Evolutionary conservation across 257 asterid species (phyloP).

Genomic region (Pogostemon cablin): DNA sequence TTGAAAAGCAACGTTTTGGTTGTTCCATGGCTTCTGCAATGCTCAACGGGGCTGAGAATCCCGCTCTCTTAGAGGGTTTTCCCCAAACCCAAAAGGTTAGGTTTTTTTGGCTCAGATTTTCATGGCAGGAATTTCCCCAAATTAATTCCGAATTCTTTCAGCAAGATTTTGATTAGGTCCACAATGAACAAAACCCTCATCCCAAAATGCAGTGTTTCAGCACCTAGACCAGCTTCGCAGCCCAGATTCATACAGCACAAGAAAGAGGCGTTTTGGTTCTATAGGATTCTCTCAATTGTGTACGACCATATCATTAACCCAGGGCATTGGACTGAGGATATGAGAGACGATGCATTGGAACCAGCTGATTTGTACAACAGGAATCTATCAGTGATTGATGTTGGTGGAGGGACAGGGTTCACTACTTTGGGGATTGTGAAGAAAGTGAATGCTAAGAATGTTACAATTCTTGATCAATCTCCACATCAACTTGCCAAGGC

Average conservation of each 20-base stretch:
- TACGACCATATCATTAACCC: slow-evolving; percentile 95
- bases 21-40: slow-evolving; percentile 65
- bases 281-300: slow-evolving; percentile 82
- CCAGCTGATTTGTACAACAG: slow-evolving; percentile 72
- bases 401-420: slow-evolving; percentile 97
- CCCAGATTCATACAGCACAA: slow-evolving; percentile 95
- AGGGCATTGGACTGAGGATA: slow-evolving; percentile 99
- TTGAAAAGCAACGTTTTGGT: background rate
- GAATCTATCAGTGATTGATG: slow-evolving; percentile 78
- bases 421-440: slow-evolving; percentile 90
- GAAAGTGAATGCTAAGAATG: slow-evolving; percentile 90
- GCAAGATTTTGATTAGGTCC: slow-evolving; percentile 36
- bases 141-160: slow-evolving; percentile 41
- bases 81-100: slow-evolving; percentile 52
- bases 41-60: slow-evolving; percentile 66
- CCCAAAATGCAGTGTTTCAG: slow-evolving; percentile 71
- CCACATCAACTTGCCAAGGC: slow-evolving; percentile 98
- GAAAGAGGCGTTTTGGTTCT: slow-evolving; percentile 96
- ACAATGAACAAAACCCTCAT: slow-evolving; percentile 39
- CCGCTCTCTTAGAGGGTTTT: slow-evolving; percentile 41
- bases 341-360: slow-evolving; percentile 96
- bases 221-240: slow-evolving; percentile 88
- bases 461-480: slow-evolving; percentile 96
- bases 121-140: slow-evolving; percentile 47
- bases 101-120: slow-evolving; percentile 53